Conservation (phyloP, 768 basidiomycete species). For the Holtermannia corniformis region DNA sequence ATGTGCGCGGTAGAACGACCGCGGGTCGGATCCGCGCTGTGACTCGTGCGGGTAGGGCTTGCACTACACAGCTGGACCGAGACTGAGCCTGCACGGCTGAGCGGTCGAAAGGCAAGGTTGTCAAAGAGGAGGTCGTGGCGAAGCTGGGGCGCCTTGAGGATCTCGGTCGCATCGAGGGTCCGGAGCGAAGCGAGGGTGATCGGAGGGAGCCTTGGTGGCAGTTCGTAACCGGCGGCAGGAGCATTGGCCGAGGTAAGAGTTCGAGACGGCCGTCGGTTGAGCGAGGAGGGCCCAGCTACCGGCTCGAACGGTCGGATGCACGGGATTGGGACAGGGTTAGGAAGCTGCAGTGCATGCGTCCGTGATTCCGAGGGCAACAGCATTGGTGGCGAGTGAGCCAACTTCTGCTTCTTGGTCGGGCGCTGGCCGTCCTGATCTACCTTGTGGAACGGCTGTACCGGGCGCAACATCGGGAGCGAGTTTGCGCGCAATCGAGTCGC, state of each 20-base stretch:
- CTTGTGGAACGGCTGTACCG: not conserved
- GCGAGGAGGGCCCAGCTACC: too few relatives aligned
- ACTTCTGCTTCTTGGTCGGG: not conserved
- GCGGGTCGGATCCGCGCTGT: conserved; percentile 7
- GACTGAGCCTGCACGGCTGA: conserved; percentile 19
- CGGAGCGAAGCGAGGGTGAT: conserved; percentile 75
- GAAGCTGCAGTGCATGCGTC: not conserved
- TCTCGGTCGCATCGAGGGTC: conserved; percentile 74
- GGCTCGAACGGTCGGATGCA: too few relatives aligned
- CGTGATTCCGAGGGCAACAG: not conserved
- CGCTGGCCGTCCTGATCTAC: too few relatives aligned
- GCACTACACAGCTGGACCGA: conserved; percentile 13
- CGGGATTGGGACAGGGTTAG: too few relatives aligned
- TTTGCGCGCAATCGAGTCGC: not conserved
- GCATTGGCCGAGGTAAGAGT: too few relatives aligned
- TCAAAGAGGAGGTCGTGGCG: conserved; percentile 89
- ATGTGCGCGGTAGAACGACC: conserved; percentile 49
- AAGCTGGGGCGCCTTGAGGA: conserved; percentile 80
- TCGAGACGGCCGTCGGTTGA: too few relatives aligned
- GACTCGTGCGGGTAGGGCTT: conserved; percentile 21
- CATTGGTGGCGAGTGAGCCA: not conserved
- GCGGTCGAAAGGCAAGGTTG: conserved; percentile 40
- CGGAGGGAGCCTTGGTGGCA: conserved; percentile 53
- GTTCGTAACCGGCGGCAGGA: too few relatives aligned
- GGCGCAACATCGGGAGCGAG: not conserved